These are phyloP conservation scores for Lichtheimia corymbifera DNA, from an alignment of 371 early-diverging fungal genomes.

Conservation along the genomic window DNA sequence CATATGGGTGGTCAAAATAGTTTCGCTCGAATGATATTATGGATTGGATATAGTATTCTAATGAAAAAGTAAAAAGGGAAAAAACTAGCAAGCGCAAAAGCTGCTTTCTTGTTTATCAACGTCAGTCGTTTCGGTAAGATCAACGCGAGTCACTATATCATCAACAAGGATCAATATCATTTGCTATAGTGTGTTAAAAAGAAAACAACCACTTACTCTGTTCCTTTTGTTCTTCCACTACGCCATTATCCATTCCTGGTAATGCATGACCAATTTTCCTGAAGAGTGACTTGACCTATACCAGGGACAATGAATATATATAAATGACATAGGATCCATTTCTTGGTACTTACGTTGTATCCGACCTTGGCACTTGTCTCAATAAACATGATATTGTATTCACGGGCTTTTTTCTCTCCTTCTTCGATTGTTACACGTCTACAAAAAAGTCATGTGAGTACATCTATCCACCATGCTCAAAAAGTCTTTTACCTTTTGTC, in stretches of 20 bases:
- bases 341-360: slow-evolving; percentile 64
- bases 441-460: background rate
- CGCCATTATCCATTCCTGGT: slow-evolving; percentile 77
- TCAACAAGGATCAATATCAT: background rate
- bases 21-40: slow-evolving; percentile 1
- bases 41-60: background rate
- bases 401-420: slow-evolving; percentile 89
- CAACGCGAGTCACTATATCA: slow-evolving; percentile 44
- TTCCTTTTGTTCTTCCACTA: slow-evolving; percentile 33
- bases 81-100: slow-evolving; percentile 39
- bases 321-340: background rate
- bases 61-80: background rate
- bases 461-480: background rate
- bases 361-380: slow-evolving; percentile 95
- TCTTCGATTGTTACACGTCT: slow-evolving; percentile 81
- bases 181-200: no score
- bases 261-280: slow-evolving; percentile 90
- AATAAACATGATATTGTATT: slow-evolving; percentile 90
- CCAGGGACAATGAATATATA: no score
- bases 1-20: background rate
- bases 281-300: slow-evolving; percentile 79
- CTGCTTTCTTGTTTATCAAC: slow-evolving; percentile 34
- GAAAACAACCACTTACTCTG: slow-evolving; percentile 12
- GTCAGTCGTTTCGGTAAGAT: slow-evolving; percentile 35
- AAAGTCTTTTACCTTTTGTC: slow-evolving; percentile 68